Percentiles rank a stretch among this genome's conserved stretches.
phyloP scores from a whole-genome alignment of 345 rosid species.

The Xanthoceras sorbifolium region DNA sequence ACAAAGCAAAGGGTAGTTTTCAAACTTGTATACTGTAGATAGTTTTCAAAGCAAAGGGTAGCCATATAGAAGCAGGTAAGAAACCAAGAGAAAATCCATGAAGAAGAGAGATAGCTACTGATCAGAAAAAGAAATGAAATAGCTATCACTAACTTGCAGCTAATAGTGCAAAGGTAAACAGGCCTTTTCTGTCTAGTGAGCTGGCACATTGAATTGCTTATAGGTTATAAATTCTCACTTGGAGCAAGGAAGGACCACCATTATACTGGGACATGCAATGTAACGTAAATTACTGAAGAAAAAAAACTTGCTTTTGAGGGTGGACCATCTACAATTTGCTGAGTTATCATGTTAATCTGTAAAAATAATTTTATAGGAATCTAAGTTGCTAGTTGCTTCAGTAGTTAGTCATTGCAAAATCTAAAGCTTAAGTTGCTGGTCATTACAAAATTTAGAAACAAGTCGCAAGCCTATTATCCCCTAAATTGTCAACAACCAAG shows the following conservation, averaged over 20 bases:
- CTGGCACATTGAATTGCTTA: constrained; percentile 21
- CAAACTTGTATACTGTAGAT: background rate
- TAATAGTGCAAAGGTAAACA: constrained; percentile 7
- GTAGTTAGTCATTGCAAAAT: background rate
- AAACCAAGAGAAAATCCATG: background rate
- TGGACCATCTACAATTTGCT: constrained; percentile 10
- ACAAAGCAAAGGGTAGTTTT: background rate
- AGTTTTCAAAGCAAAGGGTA: background rate
- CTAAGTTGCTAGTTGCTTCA: background rate
- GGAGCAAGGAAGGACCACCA: constrained; percentile 22
- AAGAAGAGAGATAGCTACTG: constrained; percentile 20
- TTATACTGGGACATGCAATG: constrained; percentile 7
- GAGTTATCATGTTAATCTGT: background rate
- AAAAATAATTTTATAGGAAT: constrained; percentile 9
- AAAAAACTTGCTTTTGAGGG: background rate
- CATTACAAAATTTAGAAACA: background rate
- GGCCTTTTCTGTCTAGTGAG: constrained; percentile 15
- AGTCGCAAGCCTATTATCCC: background rate
- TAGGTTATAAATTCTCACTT: constrained; percentile 6
- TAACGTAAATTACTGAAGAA: background rate
- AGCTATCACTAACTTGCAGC: constrained; percentile 7
- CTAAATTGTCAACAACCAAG: constrained; percentile 5
- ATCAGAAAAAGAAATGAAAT: constrained; percentile 17
- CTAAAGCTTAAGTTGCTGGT: background rate
- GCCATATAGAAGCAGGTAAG: background rate